phyloP scores from a whole-genome alignment of 225 moss, liverwort and hornwort genomes.

The Marchantia paleacea region DNA sequence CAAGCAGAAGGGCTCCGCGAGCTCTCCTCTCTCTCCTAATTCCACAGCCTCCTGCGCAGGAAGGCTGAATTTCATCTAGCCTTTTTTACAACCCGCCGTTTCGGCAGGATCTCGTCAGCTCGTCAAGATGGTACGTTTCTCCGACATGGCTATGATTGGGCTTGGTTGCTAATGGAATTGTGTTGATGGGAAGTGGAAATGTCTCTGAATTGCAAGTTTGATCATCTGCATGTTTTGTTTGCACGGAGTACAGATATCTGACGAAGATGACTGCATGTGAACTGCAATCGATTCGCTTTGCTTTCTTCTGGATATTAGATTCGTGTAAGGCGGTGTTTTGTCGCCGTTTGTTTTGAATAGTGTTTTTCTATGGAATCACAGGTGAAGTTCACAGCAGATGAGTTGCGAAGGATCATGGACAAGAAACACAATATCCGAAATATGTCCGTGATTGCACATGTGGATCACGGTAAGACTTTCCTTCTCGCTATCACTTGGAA shows the following conservation, averaged over 20 bases:
- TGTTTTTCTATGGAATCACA: background rate
- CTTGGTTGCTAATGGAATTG: background rate
- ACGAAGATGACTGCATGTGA: background rate
- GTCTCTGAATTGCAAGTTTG: too few relatives aligned
- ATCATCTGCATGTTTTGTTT: too few relatives aligned
- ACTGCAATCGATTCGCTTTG: too few relatives aligned
- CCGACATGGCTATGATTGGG: too few relatives aligned
- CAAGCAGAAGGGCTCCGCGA: constrained; percentile 18
- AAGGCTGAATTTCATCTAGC: constrained; percentile 9
- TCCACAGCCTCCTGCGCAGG: constrained; percentile 10
- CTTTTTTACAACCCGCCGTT: background rate
- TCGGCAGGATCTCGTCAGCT: constrained; percentile 13
- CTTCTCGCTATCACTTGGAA: background rate
- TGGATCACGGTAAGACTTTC: constrained; percentile 31
- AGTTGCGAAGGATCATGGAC: constrained; percentile 47
- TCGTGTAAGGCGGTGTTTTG: too few relatives aligned
- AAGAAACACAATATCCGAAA: constrained; percentile 49
- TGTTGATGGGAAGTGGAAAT: background rate
- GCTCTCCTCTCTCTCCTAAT: constrained; percentile 10
- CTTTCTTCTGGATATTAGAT: too few relatives aligned
- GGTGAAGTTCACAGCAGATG: constrained; percentile 51
- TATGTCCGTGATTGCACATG: constrained; percentile 46
- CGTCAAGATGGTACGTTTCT: constrained; percentile 22
- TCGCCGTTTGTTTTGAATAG: background rate
- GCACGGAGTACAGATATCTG: background rate